A percentile compares a stretch with the other conserved stretches of the same genome.
Conservation (phyloP, 768 basidiomycete species). For the Termitomyces sp. region DNA sequence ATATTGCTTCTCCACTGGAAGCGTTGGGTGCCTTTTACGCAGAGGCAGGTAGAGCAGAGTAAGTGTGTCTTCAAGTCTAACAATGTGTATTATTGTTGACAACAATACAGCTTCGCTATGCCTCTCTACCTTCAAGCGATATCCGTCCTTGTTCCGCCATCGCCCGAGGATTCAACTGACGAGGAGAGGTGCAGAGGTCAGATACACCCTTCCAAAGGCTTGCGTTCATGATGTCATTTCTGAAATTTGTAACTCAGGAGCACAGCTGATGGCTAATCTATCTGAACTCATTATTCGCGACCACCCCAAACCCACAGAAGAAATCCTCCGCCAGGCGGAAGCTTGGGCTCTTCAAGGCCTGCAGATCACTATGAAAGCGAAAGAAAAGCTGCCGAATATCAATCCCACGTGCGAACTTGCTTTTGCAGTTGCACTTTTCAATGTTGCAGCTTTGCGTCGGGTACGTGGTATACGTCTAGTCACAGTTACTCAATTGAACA, state of each 20-base stretch:
- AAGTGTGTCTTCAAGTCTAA: slow-evolving; percentile 17
- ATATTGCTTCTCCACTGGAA: slow-evolving; percentile 67
- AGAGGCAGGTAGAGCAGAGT: slow-evolving; percentile 54
- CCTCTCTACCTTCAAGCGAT: slow-evolving; percentile 66
- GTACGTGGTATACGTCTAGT: slow-evolving; percentile 18
- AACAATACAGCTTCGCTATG: slow-evolving; percentile 48
- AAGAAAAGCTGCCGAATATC: slow-evolving; percentile 19
- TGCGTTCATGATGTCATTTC: background rate
- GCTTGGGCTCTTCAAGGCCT: slow-evolving; percentile 57
- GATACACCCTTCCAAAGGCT: background rate
- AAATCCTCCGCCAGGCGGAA: slow-evolving; percentile 46
- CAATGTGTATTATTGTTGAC: slow-evolving; percentile 3
- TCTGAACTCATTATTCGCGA: slow-evolving; percentile 39
- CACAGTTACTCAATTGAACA: background rate
- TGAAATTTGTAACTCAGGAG: slow-evolving; percentile 24
- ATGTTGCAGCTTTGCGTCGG: slow-evolving; percentile 55
- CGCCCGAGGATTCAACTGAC: slow-evolving; percentile 28
- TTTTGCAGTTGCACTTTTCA: slow-evolving; percentile 56
- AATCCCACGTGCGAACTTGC: slow-evolving; percentile 48
- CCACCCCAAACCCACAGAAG: slow-evolving; percentile 21
- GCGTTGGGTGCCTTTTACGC: slow-evolving; percentile 63
- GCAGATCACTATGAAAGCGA: slow-evolving; percentile 25
- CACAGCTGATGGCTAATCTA: slow-evolving; percentile 44
- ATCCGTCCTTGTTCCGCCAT: slow-evolving; percentile 52
- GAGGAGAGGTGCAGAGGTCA: slow-evolving; percentile 63